A percentile compares a stretch with the other conserved stretches of the same genome.
Evolutionary conservation across 1,284 basidiomycete genomes (phyloP).

Genomic region (Cryptococcus sp.): DNA sequence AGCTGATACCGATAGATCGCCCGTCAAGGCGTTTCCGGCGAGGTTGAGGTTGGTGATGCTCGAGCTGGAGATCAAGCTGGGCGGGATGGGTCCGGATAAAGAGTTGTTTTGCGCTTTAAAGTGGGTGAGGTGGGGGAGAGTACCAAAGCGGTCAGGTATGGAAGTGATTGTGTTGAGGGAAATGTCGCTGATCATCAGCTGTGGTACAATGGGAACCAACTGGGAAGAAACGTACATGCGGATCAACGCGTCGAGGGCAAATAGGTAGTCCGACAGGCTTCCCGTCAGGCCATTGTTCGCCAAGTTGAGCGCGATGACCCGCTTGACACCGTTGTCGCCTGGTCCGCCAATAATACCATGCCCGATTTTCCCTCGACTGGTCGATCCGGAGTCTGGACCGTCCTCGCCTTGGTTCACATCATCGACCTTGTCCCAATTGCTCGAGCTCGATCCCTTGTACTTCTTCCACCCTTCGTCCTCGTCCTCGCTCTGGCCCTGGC

Average conservation of each 20-base stretch:
- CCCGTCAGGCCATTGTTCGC: constrained; percentile 9
- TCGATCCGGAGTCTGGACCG: no score
- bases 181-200: constrained; percentile 10
- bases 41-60: constrained; percentile 16
- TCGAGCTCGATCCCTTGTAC: no score
- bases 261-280: constrained; percentile 6
- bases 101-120: constrained; percentile 11
- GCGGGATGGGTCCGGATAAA: constrained; percentile 10
- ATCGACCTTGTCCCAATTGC: no score
- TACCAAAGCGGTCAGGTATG: constrained; percentile 11
- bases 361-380: no score
- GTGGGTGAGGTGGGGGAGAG: constrained; percentile 9
- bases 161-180: constrained; percentile 13
- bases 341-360: not conserved
- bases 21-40: constrained; percentile 10
- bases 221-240: no score
- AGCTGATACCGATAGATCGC: constrained; percentile 2
- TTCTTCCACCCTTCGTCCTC: no score
- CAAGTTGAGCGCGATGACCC: constrained; percentile 10
- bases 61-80: constrained; percentile 1
- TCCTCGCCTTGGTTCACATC: no score
- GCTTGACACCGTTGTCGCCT: not conserved
- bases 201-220: no score
- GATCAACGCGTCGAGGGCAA: constrained; percentile 10
- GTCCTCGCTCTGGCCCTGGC: no score